Conservation (phyloP, 1,284 basidiomycete species). For the Boletus semigastroideus region DNA sequence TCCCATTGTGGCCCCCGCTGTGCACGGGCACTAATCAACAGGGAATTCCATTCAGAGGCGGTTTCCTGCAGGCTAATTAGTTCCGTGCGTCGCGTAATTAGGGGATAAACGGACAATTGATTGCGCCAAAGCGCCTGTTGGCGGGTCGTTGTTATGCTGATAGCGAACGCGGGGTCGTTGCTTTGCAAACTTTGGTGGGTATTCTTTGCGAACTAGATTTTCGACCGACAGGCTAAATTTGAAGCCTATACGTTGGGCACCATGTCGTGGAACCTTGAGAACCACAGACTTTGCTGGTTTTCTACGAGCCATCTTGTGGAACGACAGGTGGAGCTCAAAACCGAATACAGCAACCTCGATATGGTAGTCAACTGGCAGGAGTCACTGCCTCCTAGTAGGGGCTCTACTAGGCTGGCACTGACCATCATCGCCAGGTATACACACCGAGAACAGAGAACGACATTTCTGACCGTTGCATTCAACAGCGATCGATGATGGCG, state of each 20-base stretch:
- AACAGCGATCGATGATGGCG: slow-evolving; percentile 16
- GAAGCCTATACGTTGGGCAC: slow-evolving; percentile 65
- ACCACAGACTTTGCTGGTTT: slow-evolving; percentile 43
- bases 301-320: slow-evolving; percentile 26
- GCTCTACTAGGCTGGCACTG: neutral
- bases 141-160: slow-evolving; percentile 60
- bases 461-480: neutral
- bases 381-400: neutral
- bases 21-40: slow-evolving; percentile 72
- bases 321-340: slow-evolving; percentile 6
- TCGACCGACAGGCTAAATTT: slow-evolving; percentile 62
- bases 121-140: slow-evolving; percentile 45
- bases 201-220: slow-evolving; percentile 48
- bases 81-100: neutral
- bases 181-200: slow-evolving; percentile 22
- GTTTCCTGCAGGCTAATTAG: slow-evolving; percentile 51
- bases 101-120: slow-evolving; percentile 52
- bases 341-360: slow-evolving; percentile 8
- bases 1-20: slow-evolving; percentile 84
- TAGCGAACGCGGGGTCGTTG: slow-evolving; percentile 50
- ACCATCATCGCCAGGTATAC: neutral
- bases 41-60: slow-evolving; percentile 82
- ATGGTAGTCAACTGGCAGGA: slow-evolving; percentile 12
- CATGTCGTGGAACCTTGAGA: slow-evolving; percentile 70
- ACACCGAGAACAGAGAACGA: neutral